Percentiles rank a stretch among this genome's conserved stretches.
phyloP scores from a whole-genome alignment of 257 asterid genomes.

The Gynochthodes officinalis region DNA sequence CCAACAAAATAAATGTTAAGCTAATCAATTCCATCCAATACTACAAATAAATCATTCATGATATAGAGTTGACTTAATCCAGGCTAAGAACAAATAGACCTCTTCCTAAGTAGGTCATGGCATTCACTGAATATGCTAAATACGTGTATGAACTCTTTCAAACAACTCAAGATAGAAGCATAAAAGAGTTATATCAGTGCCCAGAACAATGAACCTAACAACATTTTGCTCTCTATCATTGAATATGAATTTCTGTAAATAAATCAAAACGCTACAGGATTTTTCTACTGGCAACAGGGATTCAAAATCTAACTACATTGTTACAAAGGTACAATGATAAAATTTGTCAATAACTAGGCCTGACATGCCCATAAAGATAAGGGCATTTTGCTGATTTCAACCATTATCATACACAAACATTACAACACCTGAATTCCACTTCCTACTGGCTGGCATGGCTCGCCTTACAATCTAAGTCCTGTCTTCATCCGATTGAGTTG shows the following conservation, averaged over 20 bases:
- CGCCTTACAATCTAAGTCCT: conserved; percentile 45
- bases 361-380: not conserved
- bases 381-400: not conserved
- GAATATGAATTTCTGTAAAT: not conserved
- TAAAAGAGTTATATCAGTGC: not conserved
- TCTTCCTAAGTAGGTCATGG: too few species aligned
- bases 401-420: not conserved
- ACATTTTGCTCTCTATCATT: not conserved
- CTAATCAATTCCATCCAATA: too few species aligned
- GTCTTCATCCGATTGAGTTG: conserved; percentile 78
- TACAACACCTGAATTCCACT: not conserved
- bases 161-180: not conserved
- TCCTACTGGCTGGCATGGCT: not conserved
- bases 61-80: too few species aligned
- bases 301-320: not conserved
- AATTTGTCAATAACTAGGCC: not conserved
- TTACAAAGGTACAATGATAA: not conserved
- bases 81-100: too few species aligned
- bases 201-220: not conserved
- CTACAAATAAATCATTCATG: too few species aligned
- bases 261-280: not conserved
- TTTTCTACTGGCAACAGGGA: not conserved
- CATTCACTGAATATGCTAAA: not conserved
- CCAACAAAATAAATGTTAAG: too few species aligned
- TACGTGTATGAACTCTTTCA: not conserved